Evolutionary conservation across 1,139 yeast genomes (phyloP).

Genomic region (Sugiyamaella pinicola): DNA sequence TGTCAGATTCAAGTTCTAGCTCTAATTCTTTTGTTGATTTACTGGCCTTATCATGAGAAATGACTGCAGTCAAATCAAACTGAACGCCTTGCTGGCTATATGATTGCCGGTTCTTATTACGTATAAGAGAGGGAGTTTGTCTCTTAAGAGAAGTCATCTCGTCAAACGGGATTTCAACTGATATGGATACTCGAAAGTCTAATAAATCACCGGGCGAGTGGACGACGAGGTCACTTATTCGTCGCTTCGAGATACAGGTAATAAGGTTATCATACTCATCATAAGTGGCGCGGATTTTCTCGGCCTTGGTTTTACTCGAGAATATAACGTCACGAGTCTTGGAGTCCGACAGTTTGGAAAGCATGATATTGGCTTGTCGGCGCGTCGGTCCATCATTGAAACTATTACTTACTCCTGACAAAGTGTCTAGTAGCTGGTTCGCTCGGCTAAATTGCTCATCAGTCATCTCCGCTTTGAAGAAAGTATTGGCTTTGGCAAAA

Average conservation of each 20-base stretch:
- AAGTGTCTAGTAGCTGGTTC: constrained; percentile 57
- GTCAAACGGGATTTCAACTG: constrained; percentile 65
- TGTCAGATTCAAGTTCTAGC: constrained; percentile 69
- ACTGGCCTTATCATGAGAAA: constrained; percentile 27
- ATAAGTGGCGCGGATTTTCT: constrained; percentile 39
- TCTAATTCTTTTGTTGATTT: constrained; percentile 40
- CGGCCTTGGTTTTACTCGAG: constrained; percentile 41
- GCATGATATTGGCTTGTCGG: constrained; percentile 4
- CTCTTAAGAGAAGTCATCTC: constrained; percentile 22
- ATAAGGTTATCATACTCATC: constrained; percentile 44
- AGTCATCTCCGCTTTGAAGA: constrained; percentile 71
- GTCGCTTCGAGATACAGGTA: constrained; percentile 69
- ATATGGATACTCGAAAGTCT: constrained; percentile 74
- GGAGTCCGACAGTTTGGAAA: constrained; percentile 19
- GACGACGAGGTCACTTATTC: constrained; percentile 69
- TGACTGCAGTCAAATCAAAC: constrained; percentile 42
- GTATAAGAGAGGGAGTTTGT: constrained; percentile 48
- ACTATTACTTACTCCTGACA: constrained; percentile 29
- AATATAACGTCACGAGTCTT: constrained; percentile 31
- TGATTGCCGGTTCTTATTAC: constrained; percentile 51
- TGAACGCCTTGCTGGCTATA: constrained; percentile 39
- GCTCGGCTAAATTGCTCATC: constrained; percentile 66
- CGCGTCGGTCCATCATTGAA: constrained; percentile 12
- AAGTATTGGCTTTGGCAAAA: constrained; percentile 56
- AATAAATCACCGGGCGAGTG: constrained; percentile 76